Conservation (phyloP, 179 eudicot species). For the Silene coronaria region DNA sequence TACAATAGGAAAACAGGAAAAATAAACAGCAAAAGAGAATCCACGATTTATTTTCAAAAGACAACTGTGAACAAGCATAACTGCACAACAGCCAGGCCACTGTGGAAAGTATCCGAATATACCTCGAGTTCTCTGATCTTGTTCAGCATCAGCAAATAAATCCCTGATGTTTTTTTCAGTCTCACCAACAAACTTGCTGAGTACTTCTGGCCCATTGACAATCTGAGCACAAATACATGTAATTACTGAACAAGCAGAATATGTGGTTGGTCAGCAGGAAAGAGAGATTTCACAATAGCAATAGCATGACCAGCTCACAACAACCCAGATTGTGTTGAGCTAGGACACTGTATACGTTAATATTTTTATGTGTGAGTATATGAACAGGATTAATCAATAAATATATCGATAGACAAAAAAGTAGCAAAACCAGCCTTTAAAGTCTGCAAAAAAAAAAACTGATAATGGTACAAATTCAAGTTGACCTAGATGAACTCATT, state of each 20-base stretch:
- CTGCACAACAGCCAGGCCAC: background rate
- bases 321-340: no score
- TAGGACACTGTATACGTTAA: background rate
- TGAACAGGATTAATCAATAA: background rate
- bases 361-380: background rate
- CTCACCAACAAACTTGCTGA: constrained; percentile 98
- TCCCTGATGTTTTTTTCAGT: constrained; percentile 98
- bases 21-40: background rate
- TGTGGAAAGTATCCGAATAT: constrained; percentile 5
- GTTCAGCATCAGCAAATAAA: constrained; percentile 98
- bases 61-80: background rate
- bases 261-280: background rate
- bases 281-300: background rate
- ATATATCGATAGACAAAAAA: background rate
- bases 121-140: constrained; percentile 79
- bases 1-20: background rate
- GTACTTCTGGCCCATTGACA: constrained; percentile 96
- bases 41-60: background rate
- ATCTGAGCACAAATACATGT: constrained; percentile 35
- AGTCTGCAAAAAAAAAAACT: background rate
- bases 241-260: constrained; percentile 1
- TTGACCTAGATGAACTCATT: background rate
- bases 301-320: constrained; percentile 5
- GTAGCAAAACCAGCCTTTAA: background rate
- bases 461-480: background rate